Percentiles rank a stretch among this genome's conserved stretches.
Conservation (phyloP, 441 rosid species). For the Adansonia gregorii region DNA sequence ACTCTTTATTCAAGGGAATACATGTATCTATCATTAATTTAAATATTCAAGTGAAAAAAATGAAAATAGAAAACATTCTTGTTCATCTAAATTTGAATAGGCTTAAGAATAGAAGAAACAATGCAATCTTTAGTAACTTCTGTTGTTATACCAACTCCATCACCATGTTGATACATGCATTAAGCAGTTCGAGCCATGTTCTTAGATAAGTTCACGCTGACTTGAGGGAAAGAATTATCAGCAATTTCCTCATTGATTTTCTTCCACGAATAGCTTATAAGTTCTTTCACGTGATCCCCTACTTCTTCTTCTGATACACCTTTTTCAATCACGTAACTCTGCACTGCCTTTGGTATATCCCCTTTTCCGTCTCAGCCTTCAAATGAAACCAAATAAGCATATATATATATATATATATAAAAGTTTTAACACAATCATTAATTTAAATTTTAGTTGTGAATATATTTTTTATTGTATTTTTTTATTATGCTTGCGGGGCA, state of each 20-base stretch:
- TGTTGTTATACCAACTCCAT: constrained; percentile 9
- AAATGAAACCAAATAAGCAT: not conserved
- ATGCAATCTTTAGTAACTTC: constrained; percentile 19
- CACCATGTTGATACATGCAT: constrained; percentile 22
- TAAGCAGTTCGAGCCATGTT: constrained; percentile 23
- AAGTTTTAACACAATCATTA: too few relatives aligned
- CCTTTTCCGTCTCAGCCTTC: constrained; percentile 37
- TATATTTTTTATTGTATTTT: too few relatives aligned
- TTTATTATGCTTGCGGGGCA: too few relatives aligned
- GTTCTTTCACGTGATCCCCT: constrained; percentile 13
- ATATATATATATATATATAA: too few relatives aligned
- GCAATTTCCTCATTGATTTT: constrained; percentile 19
- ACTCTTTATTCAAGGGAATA: not conserved
- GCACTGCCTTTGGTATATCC: constrained; percentile 25
- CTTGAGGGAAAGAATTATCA: not conserved
- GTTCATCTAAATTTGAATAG: not conserved
- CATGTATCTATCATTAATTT: not conserved
- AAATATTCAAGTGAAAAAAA: not conserved
- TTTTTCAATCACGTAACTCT: constrained; percentile 33
- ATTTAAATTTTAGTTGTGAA: too few relatives aligned
- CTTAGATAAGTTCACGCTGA: not conserved
- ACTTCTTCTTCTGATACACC: constrained; percentile 31
- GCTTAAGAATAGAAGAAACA: constrained; percentile 1
- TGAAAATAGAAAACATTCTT: not conserved
- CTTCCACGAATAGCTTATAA: constrained; percentile 33